These are phyloP conservation scores for Xylaria sp. DNA, from an alignment of 2,329 filamentous ascomycete genomes.

Conservation along the genomic window DNA sequence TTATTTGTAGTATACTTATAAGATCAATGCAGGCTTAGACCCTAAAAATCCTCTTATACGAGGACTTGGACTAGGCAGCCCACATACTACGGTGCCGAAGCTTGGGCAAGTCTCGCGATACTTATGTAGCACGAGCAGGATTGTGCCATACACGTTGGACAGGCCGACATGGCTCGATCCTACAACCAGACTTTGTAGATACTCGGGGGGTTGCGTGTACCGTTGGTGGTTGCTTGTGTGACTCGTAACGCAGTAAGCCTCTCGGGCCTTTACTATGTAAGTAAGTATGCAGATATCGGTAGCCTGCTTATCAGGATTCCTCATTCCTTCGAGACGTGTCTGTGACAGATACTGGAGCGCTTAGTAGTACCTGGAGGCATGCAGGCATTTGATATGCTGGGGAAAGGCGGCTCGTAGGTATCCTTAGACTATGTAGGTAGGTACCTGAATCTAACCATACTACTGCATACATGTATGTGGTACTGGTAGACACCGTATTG, in stretches of 20 bases:
- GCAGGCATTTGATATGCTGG: not conserved
- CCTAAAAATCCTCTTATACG: conserved; percentile 6
- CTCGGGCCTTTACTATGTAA: conserved; percentile 25
- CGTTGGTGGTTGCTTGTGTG: conserved; percentile 12
- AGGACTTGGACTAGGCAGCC: not conserved
- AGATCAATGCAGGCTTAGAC: conserved; percentile 1
- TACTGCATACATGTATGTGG: too few species aligned
- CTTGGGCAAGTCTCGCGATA: not conserved
- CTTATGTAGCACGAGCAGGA: conserved; percentile 8
- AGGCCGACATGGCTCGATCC: conserved; percentile 12
- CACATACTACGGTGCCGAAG: not conserved
- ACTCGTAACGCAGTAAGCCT: conserved; percentile 37
- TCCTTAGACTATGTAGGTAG: not conserved
- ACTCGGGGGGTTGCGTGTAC: not conserved
- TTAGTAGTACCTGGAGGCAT: conserved; percentile 15
- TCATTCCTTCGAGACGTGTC: conserved; percentile 8
- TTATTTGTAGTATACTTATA: not conserved
- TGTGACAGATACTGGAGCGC: conserved; percentile 13
- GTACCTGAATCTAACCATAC: not conserved
- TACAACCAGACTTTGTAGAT: conserved; percentile 5
- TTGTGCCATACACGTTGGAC: conserved; percentile 5
- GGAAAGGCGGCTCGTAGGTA: not conserved
- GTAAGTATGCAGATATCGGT: conserved; percentile 1
- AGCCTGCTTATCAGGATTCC: conserved; percentile 33
- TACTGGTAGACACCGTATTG: too few species aligned